Conservation (phyloP, 352 stramenopile genomes). For the Globisporangium apiculatum region DNA sequence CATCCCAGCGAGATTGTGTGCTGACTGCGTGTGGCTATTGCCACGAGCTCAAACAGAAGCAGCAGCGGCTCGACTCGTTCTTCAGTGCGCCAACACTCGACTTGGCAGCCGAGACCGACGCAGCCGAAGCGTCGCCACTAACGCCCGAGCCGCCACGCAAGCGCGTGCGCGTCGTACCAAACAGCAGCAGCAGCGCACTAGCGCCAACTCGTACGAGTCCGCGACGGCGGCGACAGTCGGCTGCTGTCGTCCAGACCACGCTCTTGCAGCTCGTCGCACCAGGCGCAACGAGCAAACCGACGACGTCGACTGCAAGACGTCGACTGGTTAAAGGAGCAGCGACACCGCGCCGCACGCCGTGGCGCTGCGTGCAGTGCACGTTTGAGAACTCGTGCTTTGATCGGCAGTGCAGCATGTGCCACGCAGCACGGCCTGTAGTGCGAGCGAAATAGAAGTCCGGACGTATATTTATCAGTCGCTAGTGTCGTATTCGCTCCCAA, state of each 20-base stretch:
- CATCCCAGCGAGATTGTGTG: too few species aligned
- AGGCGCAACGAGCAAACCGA: conserved; percentile 1
- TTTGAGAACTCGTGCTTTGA: conserved; percentile 77
- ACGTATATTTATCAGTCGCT: too few species aligned
- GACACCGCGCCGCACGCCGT: conserved; percentile 23
- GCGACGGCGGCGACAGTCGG: conserved; percentile 6
- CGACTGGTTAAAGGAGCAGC: background rate
- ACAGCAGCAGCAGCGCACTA: conserved; percentile 2
- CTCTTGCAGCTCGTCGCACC: conserved; percentile 15
- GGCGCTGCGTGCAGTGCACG: conserved; percentile 54
- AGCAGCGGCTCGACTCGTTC: conserved; percentile 38
- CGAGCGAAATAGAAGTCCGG: too few species aligned
- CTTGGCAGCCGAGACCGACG: background rate
- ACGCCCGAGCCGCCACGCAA: background rate
- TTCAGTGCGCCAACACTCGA: conserved; percentile 15
- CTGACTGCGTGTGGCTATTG: too few species aligned
- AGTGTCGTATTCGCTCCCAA: background rate
- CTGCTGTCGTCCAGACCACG: conserved; percentile 29
- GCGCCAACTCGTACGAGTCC: too few species aligned
- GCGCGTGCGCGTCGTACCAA: conserved; percentile 16
- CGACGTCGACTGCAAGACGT: conserved; percentile 11
- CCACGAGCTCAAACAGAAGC: conserved; percentile 12
- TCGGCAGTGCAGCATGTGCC: conserved; percentile 62
- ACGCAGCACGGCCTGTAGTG: conserved; percentile 13
- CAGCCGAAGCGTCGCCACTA: background rate